Percentiles rank a stretch among this genome's conserved stretches.
phyloP scores from a whole-genome alignment of 345 rosid genomes.

The Sisymbrium irio region DNA sequence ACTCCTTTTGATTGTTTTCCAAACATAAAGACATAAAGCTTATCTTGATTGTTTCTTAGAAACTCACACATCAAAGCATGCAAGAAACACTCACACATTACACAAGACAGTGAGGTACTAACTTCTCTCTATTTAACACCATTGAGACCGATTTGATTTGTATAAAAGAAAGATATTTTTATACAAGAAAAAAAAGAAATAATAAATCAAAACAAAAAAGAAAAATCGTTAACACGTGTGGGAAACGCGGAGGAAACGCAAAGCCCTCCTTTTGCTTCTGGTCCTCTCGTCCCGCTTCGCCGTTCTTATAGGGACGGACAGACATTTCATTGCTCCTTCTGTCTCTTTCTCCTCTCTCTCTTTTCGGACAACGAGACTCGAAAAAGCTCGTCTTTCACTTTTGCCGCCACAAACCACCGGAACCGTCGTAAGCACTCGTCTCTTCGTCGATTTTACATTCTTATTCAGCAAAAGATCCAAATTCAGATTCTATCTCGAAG shows the following conservation, averaged over 20 bases:
- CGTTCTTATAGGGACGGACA: conserved; percentile 16
- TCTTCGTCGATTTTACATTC: too few species aligned
- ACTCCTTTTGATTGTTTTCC: not conserved
- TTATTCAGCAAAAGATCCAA: too few species aligned
- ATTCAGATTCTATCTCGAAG: conserved; percentile 1
- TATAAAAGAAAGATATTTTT: not conserved
- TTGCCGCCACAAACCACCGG: conserved; percentile 6
- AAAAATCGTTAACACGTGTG: conserved; percentile 12
- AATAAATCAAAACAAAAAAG: not conserved
- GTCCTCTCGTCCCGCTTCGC: conserved; percentile 25
- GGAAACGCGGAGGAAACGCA: conserved; percentile 29
- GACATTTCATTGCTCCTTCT: not conserved
- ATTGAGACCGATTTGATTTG: not conserved
- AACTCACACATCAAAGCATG: not conserved
- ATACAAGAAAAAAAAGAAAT: not conserved
- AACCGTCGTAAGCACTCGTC: conserved; percentile 23
- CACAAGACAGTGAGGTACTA: not conserved
- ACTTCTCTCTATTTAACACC: too few species aligned
- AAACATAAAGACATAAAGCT: not conserved
- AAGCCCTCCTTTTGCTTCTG: conserved; percentile 16
- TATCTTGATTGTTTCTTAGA: not conserved
- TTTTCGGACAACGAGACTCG: conserved; percentile 10
- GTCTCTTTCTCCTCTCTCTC: conserved; percentile 5
- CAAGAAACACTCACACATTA: not conserved
- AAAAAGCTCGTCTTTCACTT: not conserved